Evolutionary conservation across 805 yeast species (phyloP), one percentile per base, ranked within the genome.

Genomic region (Schizosaccharomyces lindneri): DNA sequence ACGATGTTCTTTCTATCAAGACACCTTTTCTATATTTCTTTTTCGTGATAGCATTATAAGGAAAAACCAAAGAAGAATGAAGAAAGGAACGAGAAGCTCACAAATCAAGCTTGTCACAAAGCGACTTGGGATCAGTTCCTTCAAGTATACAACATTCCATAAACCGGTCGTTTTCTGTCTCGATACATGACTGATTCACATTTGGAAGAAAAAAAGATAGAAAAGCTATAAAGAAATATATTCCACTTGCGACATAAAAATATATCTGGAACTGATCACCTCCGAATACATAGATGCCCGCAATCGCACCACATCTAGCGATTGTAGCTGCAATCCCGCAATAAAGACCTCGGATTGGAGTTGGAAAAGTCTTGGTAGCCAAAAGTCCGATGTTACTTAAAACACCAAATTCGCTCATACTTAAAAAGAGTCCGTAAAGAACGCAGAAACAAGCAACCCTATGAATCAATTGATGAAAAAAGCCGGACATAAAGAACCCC

Each of bases 221-320:
- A 48, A 48, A 11, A 27, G 17, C 29, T 6, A 27, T 24, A 48
- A 48, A 27, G n/a, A 21, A 48, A 2, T 11, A 24, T 2, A 48
- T 21, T 4, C 55, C 55, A 48, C 29, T 27, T 11, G 55, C 27
- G 15, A 15, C 29, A 27, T 48, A 48, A 3, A 48, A 48, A 48
- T 24, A 24, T 11, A 2, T 24, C 4, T 48, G 27, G 21, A 55
- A 27, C 13, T 55, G 39, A 11, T 62, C 19, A 9, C 55, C 55
- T 11, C 41, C 84, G 9, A 89, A 90, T 41, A 84, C 83, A 69
- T 83, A 87, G 57, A 93, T 83, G 62, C 96, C 96, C 36, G 83
- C 85, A 69, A 89, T 88, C 1, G 95, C 97, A 69, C 97, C 97
- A 63, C 87, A 75, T 71, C 89, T 89, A 68, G 95, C 97, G 62